Evolutionary conservation across 768 basidiomycete species (phyloP).

Genomic region (Suillus brevipes): DNA sequence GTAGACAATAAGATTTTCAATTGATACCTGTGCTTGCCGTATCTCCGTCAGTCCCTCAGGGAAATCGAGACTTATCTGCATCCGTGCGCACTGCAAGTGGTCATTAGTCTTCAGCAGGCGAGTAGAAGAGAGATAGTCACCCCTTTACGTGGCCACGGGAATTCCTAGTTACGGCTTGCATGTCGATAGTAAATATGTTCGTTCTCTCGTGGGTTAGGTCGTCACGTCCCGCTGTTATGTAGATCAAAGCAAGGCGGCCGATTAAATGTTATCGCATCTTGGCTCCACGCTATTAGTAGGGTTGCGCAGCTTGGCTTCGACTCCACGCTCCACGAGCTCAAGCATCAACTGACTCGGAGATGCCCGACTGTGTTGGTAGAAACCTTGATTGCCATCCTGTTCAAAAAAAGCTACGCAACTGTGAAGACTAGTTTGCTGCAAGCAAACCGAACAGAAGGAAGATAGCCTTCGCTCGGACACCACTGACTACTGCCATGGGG

Average conservation of each 20-base stretch:
- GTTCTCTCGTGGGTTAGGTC: no score
- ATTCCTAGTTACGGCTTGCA: no score
- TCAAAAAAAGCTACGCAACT: not conserved
- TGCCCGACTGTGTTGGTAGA: not conserved
- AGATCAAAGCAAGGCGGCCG: no score
- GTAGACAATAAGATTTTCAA: not conserved
- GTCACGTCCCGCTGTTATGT: no score
- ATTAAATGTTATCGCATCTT: not conserved
- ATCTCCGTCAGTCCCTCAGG: not conserved
- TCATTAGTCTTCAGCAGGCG: no score
- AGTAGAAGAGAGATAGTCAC: not conserved
- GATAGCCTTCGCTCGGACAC: not conserved
- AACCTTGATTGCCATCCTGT: not conserved
- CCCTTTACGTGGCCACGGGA: no score
- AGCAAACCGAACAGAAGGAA: not conserved
- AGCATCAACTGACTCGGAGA: not conserved
- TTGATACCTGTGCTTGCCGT: constrained; percentile 1
- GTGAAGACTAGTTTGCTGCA: not conserved
- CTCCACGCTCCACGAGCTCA: not conserved
- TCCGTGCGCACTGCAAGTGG: no score
- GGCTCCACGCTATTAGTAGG: not conserved
- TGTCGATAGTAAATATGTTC: no score
- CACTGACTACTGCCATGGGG: not conserved
- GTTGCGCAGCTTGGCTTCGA: no score
- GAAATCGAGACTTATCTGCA: not conserved